Percentiles rank a stretch among this genome's conserved stretches.
These are phyloP conservation scores for Patellifolia procumbens DNA, from an alignment of 179 eudicot species.

Conservation along the genomic window DNA sequence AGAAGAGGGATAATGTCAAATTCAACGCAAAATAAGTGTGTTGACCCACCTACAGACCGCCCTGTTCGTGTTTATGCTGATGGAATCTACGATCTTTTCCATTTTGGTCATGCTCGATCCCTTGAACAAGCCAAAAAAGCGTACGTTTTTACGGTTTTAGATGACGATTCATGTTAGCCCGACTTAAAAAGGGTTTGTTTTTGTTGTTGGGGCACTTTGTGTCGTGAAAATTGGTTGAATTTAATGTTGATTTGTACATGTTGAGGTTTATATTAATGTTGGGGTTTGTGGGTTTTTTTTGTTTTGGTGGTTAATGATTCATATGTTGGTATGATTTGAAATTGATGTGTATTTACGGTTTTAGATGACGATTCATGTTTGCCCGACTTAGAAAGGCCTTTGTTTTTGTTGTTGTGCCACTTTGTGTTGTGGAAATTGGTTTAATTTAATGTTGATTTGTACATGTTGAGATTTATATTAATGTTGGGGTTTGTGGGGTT, in stretches of 20 bases:
- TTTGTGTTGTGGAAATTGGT: no score
- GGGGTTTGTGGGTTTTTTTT: not conserved
- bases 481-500: no score
- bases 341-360: no score
- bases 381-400: no score
- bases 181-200: not conserved
- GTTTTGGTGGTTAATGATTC: not conserved
- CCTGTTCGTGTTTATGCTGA: conserved; percentile 94
- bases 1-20: conserved; percentile 20
- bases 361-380: no score
- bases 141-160: conserved; percentile 53
- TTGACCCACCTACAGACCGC: conserved; percentile 62
- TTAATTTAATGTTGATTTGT: no score
- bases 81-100: conserved; percentile 96
- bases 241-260: not conserved
- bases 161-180: no score
- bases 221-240: not conserved
- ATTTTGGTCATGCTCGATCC: conserved; percentile 93
- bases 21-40: conserved; percentile 1
- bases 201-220: not conserved
- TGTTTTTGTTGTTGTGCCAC: no score
- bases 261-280: not conserved
- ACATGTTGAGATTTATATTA: no score
- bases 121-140: conserved; percentile 92
- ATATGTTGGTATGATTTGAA: no score